These are phyloP conservation scores for Flaveria robusta DNA, from an alignment of 129 eudicot genomes.

Conservation along the genomic window DNA sequence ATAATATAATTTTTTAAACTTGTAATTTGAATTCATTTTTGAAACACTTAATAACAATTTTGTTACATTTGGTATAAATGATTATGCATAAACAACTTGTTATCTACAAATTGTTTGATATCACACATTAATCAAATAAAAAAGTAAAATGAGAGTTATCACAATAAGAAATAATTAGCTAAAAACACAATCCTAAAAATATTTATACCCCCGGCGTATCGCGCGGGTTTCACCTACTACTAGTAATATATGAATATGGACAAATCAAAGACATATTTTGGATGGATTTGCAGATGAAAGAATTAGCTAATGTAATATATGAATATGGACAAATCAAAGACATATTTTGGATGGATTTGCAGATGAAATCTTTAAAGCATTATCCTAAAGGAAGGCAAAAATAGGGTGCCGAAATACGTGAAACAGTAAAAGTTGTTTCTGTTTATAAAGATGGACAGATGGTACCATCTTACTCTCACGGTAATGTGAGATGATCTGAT, in stretches of 20 bases:
- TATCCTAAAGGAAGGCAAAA: background rate
- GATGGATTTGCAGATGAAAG: background rate
- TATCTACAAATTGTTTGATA: too few species aligned
- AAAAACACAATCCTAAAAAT: too few species aligned
- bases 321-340: constrained; percentile 2
- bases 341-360: constrained; percentile 1
- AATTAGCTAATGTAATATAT: background rate
- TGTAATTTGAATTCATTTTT: too few species aligned
- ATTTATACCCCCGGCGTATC: too few species aligned
- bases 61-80: too few species aligned
- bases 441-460: background rate
- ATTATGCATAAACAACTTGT: too few species aligned
- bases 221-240: too few species aligned
- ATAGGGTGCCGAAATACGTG: constrained; percentile 17
- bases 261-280: constrained; percentile 5
- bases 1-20: too few species aligned
- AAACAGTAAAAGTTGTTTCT: constrained; percentile 10
- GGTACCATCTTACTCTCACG: constrained; percentile 1
- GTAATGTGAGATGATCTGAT: constrained; percentile 6
- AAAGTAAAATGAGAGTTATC: too few species aligned
- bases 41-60: too few species aligned
- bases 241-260: background rate
- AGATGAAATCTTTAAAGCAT: constrained; percentile 12
- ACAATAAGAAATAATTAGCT: too few species aligned
- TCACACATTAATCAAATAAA: too few species aligned